Evolutionary conservation across 805 yeast species (phyloP), one percentile per base, ranked within the genome.

Genomic region (Pachysolen tannophilus): DNA sequence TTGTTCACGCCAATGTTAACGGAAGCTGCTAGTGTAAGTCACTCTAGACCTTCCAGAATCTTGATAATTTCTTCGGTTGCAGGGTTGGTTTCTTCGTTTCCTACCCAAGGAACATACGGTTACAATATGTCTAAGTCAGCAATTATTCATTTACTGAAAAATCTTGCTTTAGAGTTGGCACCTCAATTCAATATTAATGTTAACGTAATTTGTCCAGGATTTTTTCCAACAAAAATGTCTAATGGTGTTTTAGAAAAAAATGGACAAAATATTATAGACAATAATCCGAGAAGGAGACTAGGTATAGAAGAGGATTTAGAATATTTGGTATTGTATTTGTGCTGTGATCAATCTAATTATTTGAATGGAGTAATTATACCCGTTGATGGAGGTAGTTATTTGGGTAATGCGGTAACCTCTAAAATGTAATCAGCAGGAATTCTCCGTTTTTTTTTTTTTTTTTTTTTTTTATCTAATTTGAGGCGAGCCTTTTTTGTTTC

Each of bases 111-210:
- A 10, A 69, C 81, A 7, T 82, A 75, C 47, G 88, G 88, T 6
- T 81, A 81, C 55, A 49, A 69, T 29, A 82, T 87, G 13, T 78
- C 87, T 28, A 81, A 81, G 54, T 83, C 87, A 3, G 88, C 83
- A 28, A 77, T 82, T 4, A 69, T 75, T 38, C 88, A 81, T 51
- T 49, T 81, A 53, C 78, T 80, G 20, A 75, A 72, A 53, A 56
- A 66, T 39, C 65, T 81, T 45, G 82, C 88, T 3, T 53, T 70
- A 27, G 80, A 77, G 49, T 63, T 82, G 46, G 87, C 83, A 2
- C 80, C 78, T 5, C 59, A 65, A 29, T n/a, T n/a, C n/a, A 72
- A 80, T 57, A 71, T 81, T 47, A 79, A 75, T 31, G 86, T 80
- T 38, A 81, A 82, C 57, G 61, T 75, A 9, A 54, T 81, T 43